Base-by-base conservation (phyloP, 2,329 filamentous ascomycete genomes). In the Exophiala sp. region DNA sequence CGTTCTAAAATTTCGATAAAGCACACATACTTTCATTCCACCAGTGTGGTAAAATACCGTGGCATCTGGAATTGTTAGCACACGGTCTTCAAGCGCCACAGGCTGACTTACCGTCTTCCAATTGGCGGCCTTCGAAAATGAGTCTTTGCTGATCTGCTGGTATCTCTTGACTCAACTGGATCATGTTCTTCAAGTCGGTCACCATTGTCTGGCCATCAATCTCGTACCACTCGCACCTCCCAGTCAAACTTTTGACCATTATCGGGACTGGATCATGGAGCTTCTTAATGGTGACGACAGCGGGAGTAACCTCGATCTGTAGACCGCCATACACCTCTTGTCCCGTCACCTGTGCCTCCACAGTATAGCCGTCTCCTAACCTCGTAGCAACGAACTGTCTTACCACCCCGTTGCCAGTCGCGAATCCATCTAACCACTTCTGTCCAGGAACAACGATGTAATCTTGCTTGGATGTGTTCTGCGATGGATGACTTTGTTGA, bases 331-430 rank as follows among this genome's bases (percentile, higher is more conserved):
- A 56, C 2, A 57, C 55, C 18, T 78, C 75, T 38, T 68, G 50
- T 3, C 74, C 73, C 0, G 72, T 77, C 4, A 77, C 58, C 58
- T 79, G 76, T 2, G 68, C 66, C 60, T 79, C 76, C 6, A 78
- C 68, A 0, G 71, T 71, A 49, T 76, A 75, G 1, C 74, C 73
- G 11, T 63, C 65, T 1, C 71, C 71, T 21, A 71, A 57, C 0
- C 74, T 71, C 69, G 75, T 75, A 1, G 76, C 75, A 2, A 78
- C 72, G 54, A 80, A 79, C 54, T 80, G 77, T 8, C 72, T 68
- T 3, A 78, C 72, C 1, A 63, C 62, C 1, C 69, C 69, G 24
- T 69, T 56, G 0, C 42, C 45, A 1, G 55, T 62, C 1, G 68
- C 68, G 32, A 76, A 69, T 1, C 74, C 75, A 61, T 78, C 73